Base-by-base conservation (phyloP, 2,329 filamentous ascomycete species). In the Didymella arachidicola region DNA sequence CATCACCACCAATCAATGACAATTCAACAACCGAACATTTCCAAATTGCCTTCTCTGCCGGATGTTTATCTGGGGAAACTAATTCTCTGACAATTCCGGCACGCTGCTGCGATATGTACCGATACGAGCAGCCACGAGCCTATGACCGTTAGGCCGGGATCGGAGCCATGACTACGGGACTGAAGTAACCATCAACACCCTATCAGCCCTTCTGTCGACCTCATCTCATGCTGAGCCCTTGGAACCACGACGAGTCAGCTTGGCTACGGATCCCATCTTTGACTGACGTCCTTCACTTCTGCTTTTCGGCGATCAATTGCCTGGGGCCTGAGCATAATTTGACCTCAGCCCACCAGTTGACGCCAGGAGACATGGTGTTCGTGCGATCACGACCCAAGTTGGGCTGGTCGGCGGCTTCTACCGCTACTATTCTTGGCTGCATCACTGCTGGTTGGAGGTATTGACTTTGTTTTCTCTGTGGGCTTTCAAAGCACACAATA, bases 111-210 rank as follows among this genome's bases (percentile, higher is more conserved):
- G 50, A 58, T 53, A 58, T 48, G 48, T 39, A 57, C 45, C 47
- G 51, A 59, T 49, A 57, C 57, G 51, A 56, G 44, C 46, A 47
- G 52, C 59, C 66, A 53, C 64, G 57, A 45, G 25, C 65, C 66
- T 69, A 69, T 67, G 43, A 55, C 57, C 53, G 49, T 44, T 49
- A 65, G 48, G 59, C 71, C 70, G 69, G 65, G 63, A 61, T 71
- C 69, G 70, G 70, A 69, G 63, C 60, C 60, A 57, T 70, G 63
- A 68, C 65, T 60, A 60, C 57, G 62, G 49, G 58, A 60, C 62
- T 66, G 61, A 58, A 66, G 67, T 70, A 65, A 67, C 56, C 57
- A 57, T 42, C 48, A 44, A 27, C 51, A 48, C 57, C 60, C 64
- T 68, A 66, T 67, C 65, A 53, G 58, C n/a, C 53, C 53, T 60